Evolutionary conservation across 2,329 filamentous ascomycete genomes (phyloP).

Genomic region (Trichophyton schoenleinii): DNA sequence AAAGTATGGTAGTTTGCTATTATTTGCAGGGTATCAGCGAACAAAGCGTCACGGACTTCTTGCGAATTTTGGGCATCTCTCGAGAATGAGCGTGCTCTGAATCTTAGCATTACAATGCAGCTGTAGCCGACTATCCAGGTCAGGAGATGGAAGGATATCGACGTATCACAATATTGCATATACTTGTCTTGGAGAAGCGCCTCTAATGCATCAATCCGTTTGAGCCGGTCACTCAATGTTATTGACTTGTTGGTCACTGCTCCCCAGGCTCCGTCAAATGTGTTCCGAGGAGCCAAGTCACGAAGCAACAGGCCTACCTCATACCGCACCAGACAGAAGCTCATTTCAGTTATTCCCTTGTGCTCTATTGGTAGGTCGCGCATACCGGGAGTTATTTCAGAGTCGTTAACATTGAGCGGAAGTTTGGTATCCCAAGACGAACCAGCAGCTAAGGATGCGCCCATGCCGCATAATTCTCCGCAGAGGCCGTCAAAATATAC

Average conservation of each 20-base stretch:
- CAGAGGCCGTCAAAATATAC: background rate
- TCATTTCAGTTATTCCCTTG: constrained; percentile 27
- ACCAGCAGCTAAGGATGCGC: background rate
- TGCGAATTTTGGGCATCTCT: constrained; percentile 20
- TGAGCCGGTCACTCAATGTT: constrained; percentile 13
- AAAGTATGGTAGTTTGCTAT: constrained; percentile 26
- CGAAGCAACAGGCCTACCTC: constrained; percentile 32
- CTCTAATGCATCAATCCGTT: constrained; percentile 18
- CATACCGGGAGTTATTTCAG: constrained; percentile 30
- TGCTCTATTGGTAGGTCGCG: constrained; percentile 20
- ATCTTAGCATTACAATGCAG: background rate
- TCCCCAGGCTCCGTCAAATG: background rate
- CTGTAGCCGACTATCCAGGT: background rate
- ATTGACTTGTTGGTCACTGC: background rate
- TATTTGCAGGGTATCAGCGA: constrained; percentile 25
- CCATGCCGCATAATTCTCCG: background rate
- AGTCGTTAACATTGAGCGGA: constrained; percentile 34
- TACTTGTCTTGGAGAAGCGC: constrained; percentile 22
- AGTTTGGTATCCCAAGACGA: constrained; percentile 36
- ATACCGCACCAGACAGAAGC: constrained; percentile 34
- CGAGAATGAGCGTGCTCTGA: constrained; percentile 12
- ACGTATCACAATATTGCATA: constrained; percentile 24
- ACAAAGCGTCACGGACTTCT: constrained; percentile 27
- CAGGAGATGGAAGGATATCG: constrained; percentile 23
- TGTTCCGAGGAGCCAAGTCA: constrained; percentile 14